Conservation (phyloP, 208 protist species). For the Leishmania lainsoni region DNA sequence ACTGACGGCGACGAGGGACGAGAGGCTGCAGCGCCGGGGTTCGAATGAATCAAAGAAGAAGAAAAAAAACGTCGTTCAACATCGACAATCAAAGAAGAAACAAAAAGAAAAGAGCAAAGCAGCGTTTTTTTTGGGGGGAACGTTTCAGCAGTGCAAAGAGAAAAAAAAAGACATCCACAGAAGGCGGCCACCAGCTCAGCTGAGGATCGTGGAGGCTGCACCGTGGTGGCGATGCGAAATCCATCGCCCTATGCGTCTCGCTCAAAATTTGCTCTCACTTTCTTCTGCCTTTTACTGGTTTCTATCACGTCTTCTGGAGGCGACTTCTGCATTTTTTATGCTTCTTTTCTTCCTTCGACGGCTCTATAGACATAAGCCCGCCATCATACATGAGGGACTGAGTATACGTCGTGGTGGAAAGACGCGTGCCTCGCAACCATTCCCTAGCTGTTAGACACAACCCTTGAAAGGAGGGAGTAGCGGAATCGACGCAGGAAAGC, state of each 20-base stretch:
- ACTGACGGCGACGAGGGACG: background rate
- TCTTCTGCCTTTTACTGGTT: no score
- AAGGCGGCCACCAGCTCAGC: background rate
- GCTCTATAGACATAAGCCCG: background rate
- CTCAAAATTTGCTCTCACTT: no score
- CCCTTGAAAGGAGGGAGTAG: no score
- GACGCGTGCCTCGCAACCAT: no score
- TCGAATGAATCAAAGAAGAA: background rate
- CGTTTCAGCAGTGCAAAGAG: background rate
- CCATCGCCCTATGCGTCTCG: background rate
- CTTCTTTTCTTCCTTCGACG: background rate
- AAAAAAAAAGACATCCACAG: background rate
- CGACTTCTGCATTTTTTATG: background rate
- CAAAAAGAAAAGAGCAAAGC: slow-evolving; percentile 5
- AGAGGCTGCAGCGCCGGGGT: background rate
- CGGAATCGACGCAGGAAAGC: no score
- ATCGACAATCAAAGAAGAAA: slow-evolving; percentile 9
- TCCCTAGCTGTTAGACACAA: no score
- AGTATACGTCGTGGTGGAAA: no score
- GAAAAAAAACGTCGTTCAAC: background rate
- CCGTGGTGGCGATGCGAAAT: background rate
- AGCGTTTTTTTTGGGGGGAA: background rate
- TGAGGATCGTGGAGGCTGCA: background rate
- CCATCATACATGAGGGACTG: no score
- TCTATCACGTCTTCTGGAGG: no score